Evolutionary conservation across 306 rosid species (phyloP), one percentile per base, ranked within the genome.

Genomic region (Betula pendula): DNA sequence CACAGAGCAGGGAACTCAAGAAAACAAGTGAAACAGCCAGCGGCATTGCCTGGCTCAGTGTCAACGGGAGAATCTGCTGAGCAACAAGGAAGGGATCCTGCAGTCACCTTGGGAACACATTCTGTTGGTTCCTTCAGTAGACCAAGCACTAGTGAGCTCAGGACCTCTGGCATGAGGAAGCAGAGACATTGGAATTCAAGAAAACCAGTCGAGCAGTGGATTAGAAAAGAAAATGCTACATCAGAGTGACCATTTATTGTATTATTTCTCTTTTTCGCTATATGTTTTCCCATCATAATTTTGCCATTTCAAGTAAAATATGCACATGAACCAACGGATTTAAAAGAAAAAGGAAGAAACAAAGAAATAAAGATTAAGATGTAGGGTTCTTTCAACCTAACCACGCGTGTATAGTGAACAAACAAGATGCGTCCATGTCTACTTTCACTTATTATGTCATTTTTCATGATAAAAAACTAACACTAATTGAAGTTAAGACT

Each of bases 141-240:
- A 43, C 60, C 87, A 63, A 80, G 89, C 68, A 82, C 85, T 67
- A 77, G 85, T 71, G 27, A 81, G 58, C 76, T 25, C 48, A 74
- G 65, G 75, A 75, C 72, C 73, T 74, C 55, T n/a, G 85, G 77
- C 63, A 65, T 48, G 59, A 63, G 82, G 73, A 82, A 71, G 70
- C 77, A 77, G 49, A 78, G 68, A 69, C 60, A 69, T 68, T 73
- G 80, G 83, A 77, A 84, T 80, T 50, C 82, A 53, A 89, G 85
- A 78, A 82, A 82, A 82, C 89, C 85, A 2, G 89, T 43, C 20
- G 83, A 79, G 47, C 90, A 83, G 80, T 93, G 96, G 97, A 78
- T 89, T 66, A 74, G 81, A 76, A 93, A 82, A 84, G 90, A 86
- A 44, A 59, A 81, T 72, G 84, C 73, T 31, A 68, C 66, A 2